A percentile compares a stretch with the other conserved stretches of the same genome.
phyloP scores from a whole-genome alignment of 257 asterid genomes.

The Plectranthus barbatus region DNA sequence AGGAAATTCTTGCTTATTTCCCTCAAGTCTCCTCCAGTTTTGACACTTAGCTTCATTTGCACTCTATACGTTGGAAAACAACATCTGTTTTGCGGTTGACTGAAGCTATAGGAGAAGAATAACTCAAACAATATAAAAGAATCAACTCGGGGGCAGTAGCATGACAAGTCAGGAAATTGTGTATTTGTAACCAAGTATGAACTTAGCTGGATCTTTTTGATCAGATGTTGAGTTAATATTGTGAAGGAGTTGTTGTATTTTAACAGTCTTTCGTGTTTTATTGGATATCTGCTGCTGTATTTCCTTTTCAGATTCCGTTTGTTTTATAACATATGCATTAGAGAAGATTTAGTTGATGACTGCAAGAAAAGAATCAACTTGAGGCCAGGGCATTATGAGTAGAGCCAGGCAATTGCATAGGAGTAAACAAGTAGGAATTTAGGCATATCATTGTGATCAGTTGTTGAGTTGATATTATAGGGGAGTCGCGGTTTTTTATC shows the following conservation, averaged over 20 bases:
- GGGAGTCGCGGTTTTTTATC: not conserved
- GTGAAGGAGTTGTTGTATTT: too few relatives aligned
- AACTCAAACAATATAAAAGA: not conserved
- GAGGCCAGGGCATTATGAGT: not conserved
- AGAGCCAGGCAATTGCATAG: not conserved
- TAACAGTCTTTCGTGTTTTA: too few relatives aligned
- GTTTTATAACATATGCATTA: too few relatives aligned
- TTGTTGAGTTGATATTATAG: not conserved
- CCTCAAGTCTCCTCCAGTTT: not conserved
- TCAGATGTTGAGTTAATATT: too few relatives aligned
- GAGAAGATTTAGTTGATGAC: too few relatives aligned
- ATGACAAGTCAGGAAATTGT: too few relatives aligned
- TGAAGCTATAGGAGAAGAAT: not conserved
- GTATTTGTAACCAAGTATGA: too few relatives aligned
- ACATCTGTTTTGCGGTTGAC: not conserved
- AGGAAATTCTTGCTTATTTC: not conserved
- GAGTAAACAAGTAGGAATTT: not conserved
- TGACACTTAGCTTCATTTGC: not conserved
- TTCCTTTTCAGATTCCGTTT: too few relatives aligned
- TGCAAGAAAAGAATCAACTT: not conserved
- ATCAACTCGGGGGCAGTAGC: too few relatives aligned
- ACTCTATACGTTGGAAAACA: not conserved
- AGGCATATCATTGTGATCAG: not conserved
- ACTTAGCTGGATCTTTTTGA: too few relatives aligned
- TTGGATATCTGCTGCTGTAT: too few relatives aligned